Percentiles rank a stretch among this genome's conserved stretches.
phyloP scores from a whole-genome alignment of 768 basidiomycete species.

The Solioccasus polychromus region DNA sequence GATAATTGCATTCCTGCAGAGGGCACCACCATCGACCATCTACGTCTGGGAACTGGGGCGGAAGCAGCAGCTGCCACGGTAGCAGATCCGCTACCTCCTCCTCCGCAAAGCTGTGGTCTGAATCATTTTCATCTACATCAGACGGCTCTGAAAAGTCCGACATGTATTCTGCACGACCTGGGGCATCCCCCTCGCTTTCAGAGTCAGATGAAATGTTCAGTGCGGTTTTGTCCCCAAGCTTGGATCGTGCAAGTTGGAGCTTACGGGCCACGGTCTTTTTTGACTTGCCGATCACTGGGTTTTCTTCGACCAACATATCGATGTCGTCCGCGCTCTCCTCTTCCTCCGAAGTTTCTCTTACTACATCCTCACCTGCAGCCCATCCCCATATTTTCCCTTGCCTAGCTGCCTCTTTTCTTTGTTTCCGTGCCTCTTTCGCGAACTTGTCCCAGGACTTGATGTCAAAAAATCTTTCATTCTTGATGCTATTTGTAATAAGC shows the following conservation, averaged over 20 bases:
- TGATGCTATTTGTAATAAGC: slow-evolving; percentile 50
- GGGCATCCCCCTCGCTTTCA: slow-evolving; percentile 16
- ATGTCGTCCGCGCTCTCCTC: neutral
- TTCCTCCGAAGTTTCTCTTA: slow-evolving; percentile 9
- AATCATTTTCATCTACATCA: slow-evolving; percentile 41
- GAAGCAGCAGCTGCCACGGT: slow-evolving; percentile 34
- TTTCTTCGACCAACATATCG: slow-evolving; percentile 13
- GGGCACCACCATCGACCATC: slow-evolving; percentile 56
- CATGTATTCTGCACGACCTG: slow-evolving; percentile 40
- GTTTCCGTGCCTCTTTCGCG: slow-evolving; percentile 31
- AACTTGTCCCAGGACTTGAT: slow-evolving; percentile 48
- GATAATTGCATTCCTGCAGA: slow-evolving; percentile 38
- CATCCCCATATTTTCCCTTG: slow-evolving; percentile 23
- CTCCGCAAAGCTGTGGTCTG: slow-evolving; percentile 18
- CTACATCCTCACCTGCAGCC: slow-evolving; percentile 14
- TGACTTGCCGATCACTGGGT: slow-evolving; percentile 31
- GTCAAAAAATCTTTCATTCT: slow-evolving; percentile 36
- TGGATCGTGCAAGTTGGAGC: slow-evolving; percentile 15
- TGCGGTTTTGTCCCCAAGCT: neutral
- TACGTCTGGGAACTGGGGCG: slow-evolving; percentile 41
- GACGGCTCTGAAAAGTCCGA: slow-evolving; percentile 58
- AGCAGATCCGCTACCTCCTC: slow-evolving; percentile 30
- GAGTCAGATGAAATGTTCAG: slow-evolving; percentile 15
- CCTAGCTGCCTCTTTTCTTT: slow-evolving; percentile 31
- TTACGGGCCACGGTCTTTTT: slow-evolving; percentile 16